Base-by-base conservation (phyloP, 441 rosid genomes). In the Adansonia gregorii region DNA sequence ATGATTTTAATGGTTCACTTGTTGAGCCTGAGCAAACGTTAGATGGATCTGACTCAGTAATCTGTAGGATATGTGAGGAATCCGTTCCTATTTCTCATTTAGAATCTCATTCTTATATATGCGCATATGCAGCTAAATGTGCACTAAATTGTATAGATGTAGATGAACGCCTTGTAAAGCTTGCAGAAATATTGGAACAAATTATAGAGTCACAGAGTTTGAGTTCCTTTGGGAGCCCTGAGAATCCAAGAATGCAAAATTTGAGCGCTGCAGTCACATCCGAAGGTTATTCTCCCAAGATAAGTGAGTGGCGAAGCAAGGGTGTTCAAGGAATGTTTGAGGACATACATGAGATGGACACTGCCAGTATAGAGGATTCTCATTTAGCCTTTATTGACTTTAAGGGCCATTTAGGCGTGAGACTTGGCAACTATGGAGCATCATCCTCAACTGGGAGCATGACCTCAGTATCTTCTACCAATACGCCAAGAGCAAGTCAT, bases 261-360 rank as follows among this genome's bases (percentile, higher is more conserved):
- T 43, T 61, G 55, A 85, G 80, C 74, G 82, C 89, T 82, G 84
- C 81, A 15, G 78, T 79, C 64, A 76, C 82, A 12, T 78, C 88
- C 51, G 95, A 93, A 80, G 89, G 86, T 82, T 87, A 80, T 83
- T 93, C 94, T 76, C 97, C 97, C 65, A 91, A 86, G 84, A 27
- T 86, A 73, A 89, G 88, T 80, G 97, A 93, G 75, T 93, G 97
- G 94, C 85, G 92, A 74, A 89, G 82, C 73, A 93, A 87, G 86
- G 95, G 97, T 41, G 87, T 91, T 70, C 93, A 93, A 82, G 95
- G 97, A 78, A 93, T 93, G 95, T 91, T 91, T 83, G 97, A 93
- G 82, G 97, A 93, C 79, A 89, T 91, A 83, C 97, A 93, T 86
- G 97, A 91, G 77, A 93, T 93, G 97, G 95, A 93, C 81, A 91